Conservation (phyloP, 441 rosid genomes). For the Macaranga tanarius region DNA sequence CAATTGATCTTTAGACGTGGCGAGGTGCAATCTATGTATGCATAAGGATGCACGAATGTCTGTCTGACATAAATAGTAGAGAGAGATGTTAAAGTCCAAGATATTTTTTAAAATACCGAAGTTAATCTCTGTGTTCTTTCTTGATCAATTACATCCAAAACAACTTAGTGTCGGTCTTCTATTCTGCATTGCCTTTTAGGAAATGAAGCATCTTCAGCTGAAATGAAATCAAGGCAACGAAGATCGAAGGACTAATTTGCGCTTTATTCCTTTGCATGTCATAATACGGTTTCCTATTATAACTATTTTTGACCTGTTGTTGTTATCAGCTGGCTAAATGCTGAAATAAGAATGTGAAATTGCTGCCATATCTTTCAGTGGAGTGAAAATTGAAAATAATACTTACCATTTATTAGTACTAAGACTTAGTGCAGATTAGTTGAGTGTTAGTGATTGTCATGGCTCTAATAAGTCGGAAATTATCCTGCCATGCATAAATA, state of each 20-base stretch:
- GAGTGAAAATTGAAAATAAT: no score
- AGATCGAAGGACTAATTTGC: neutral
- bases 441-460: neutral
- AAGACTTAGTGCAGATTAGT: no score
- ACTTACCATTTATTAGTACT: no score
- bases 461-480: neutral
- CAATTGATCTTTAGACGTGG: slow-evolving; percentile 32
- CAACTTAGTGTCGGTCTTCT: no score
- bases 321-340: neutral
- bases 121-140: no score
- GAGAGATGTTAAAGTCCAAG: neutral
- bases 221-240: neutral
- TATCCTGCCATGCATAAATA: neutral
- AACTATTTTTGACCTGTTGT: neutral
- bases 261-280: neutral
- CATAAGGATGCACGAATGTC: neutral
- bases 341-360: neutral
- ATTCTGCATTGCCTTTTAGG: neutral
- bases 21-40: slow-evolving; percentile 19
- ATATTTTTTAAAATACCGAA: neutral
- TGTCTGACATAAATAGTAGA: neutral
- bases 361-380: neutral
- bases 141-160: no score
- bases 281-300: neutral
- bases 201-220: neutral